Conservation (phyloP, 495 filamentous ascomycete genomes). For the Aspergillus cristatus region DNA sequence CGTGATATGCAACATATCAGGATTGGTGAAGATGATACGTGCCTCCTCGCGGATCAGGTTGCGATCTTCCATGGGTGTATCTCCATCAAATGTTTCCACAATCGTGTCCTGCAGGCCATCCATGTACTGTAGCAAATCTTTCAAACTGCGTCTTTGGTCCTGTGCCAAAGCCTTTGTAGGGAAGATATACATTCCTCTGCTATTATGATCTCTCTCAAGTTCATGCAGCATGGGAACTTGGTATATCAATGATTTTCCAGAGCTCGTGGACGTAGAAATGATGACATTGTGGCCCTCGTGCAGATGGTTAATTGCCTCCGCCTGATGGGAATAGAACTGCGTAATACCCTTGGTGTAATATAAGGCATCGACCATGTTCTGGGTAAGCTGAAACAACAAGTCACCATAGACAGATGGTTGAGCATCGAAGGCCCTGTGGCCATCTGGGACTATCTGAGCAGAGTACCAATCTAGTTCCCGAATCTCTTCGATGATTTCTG, state of each 20-base stretch:
- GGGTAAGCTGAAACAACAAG: conserved; percentile 75
- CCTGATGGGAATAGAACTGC: conserved; percentile 86
- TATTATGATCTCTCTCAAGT: conserved; percentile 65
- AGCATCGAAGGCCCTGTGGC: conserved; percentile 85
- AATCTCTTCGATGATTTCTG: conserved; percentile 79
- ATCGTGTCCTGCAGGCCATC: conserved; percentile 60
- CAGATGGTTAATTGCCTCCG: conserved; percentile 87
- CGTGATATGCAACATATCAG: conserved; percentile 94
- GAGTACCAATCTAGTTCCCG: conserved; percentile 79
- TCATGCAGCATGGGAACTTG: conserved; percentile 88
- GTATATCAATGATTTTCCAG: conserved; percentile 94
- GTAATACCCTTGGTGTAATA: conserved; percentile 85
- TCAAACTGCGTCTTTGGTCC: conserved; percentile 83
- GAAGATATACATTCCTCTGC: conserved; percentile 94
- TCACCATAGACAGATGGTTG: conserved; percentile 79
- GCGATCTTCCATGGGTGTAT: conserved; percentile 74
- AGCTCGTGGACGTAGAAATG: conserved; percentile 89
- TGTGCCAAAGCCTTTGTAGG: conserved; percentile 96
- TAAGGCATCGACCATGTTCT: conserved; percentile 85
- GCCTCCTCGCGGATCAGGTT: conserved; percentile 79
- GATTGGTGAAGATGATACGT: conserved; percentile 94
- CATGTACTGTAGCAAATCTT: conserved; percentile 76
- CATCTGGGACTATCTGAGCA: conserved; percentile 87
- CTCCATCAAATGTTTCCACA: conserved; percentile 93
- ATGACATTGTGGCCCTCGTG: conserved; percentile 81